phyloP scores from a whole-genome alignment of 2,329 filamentous ascomycete species.

The Cladosporium velox region DNA sequence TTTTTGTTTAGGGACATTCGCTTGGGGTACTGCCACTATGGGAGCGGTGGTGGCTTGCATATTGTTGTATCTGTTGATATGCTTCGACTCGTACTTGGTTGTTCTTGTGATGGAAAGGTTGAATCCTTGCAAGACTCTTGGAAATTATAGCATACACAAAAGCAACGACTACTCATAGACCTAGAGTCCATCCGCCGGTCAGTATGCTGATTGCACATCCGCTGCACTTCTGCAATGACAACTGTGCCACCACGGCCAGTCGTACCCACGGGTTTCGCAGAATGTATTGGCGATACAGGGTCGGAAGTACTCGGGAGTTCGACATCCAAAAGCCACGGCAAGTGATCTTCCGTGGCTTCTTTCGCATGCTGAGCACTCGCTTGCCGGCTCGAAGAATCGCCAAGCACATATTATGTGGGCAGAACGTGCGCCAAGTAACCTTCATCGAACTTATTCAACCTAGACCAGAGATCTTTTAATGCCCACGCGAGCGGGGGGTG shows the following conservation, averaged over 20 bases:
- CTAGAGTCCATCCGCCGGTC: not conserved
- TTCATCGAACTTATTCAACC: not conserved
- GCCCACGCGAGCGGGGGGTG: constrained; percentile 14
- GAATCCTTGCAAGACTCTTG: not conserved
- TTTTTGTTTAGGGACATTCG: not conserved
- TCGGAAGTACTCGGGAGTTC: not conserved
- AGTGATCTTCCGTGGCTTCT: constrained; percentile 4
- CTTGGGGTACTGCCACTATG: not conserved
- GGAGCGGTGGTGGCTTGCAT: constrained; percentile 16
- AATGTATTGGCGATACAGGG: not conserved
- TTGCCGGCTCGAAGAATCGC: constrained; percentile 1
- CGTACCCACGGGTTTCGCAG: not conserved
- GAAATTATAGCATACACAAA: not conserved
- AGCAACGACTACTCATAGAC: not conserved
- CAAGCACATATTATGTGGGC: constrained; percentile 3
- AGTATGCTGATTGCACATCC: not conserved
- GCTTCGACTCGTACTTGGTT: not conserved
- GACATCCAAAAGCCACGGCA: not conserved
- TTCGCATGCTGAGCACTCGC: not conserved
- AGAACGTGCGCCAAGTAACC: constrained; percentile 13
- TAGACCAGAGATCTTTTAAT: not conserved
- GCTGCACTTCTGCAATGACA: not conserved
- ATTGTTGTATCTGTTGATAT: not conserved
- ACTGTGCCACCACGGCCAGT: not conserved
- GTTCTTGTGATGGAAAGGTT: no score